Evolutionary conservation across 495 filamentous ascomycete genomes (phyloP), one percentile per base, ranked within the genome.

Genomic region (Penicillium alfredii): DNA sequence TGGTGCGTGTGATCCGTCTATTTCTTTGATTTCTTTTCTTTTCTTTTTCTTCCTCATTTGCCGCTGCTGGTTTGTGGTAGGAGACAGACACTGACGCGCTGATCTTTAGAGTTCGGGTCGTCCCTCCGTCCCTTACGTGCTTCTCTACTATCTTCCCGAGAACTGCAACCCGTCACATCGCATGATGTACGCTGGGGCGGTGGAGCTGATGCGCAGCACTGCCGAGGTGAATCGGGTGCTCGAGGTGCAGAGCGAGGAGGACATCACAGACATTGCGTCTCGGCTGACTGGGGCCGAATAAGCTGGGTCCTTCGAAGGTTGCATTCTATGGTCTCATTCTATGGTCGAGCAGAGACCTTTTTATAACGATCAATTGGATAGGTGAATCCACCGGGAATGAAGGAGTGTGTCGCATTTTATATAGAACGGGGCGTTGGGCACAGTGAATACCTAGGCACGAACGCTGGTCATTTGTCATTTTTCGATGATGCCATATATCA

Each of bases 141-240:
- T 98, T 55, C 66, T 98, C 23, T 94, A 88, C 67, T 95, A 89
- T 61, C 74, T 96, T 30, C 92, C 92, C 11, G 81, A 77, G 29
- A 94, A 89, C 29, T 88, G 85, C 66, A 94, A 92, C 58, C 73
- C 68, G 42, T 82, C 82, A 43, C 60, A 81, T 54, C 79, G 85
- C 33, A 97, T 96, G 92, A 73, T 88, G 65, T 98, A 98, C 63
- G 92, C 92, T 11, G 80, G 87, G 12, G 90, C 90, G 15, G 94
- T 93, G 59, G 90, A 98, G 66, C 63, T 95, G 61, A 86, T 98
- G 78, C 79, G 89, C 45, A 93, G 82, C 50, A 88, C 84, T 35
- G 82, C 84, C 7, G 87, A 94, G 64, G 86, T 86, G 17, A 81
- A 81, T 18, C 77, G 75, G 41, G 80, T 94, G 6, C 70, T 95